Evolutionary conservation across 2,329 filamentous ascomycete genomes (phyloP).

Genomic region (Sporothrix inflata): DNA sequence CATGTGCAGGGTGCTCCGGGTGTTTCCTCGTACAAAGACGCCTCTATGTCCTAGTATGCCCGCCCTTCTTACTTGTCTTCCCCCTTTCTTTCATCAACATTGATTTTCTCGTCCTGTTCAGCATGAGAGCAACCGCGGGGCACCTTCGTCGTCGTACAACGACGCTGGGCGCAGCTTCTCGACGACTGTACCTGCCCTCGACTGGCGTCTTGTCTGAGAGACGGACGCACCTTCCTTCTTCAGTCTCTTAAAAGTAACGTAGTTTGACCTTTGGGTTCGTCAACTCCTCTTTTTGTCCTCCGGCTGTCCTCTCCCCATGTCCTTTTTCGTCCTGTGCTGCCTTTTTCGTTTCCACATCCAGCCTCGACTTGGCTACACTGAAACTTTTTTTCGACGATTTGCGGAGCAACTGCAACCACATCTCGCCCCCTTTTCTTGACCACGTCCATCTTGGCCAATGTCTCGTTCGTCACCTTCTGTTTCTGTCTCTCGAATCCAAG

Average conservation of each 20-base stretch:
- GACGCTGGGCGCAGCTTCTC: neutral
- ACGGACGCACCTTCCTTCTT: neutral
- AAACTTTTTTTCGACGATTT: neutral
- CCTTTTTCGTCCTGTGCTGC: neutral
- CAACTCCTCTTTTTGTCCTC: neutral
- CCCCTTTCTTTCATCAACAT: neutral
- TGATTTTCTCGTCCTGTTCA: neutral
- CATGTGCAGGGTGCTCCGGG: conserved; percentile 21
- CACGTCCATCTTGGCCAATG: neutral
- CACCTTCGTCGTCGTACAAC: neutral
- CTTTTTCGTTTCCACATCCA: neutral
- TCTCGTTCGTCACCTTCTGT: neutral
- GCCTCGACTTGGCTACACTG: neutral
- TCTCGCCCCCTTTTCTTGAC: neutral
- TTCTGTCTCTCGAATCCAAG: neutral
- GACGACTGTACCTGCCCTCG: neutral
- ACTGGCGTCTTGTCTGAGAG: neutral
- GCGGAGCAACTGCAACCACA: neutral
- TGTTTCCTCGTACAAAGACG: conserved; percentile 21
- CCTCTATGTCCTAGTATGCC: neutral
- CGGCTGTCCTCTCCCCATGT: neutral
- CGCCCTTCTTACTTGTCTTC: neutral
- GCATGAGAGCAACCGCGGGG: neutral
- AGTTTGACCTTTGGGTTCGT: neutral
- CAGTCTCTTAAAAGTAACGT: too few species aligned